A percentile compares a stretch with the other conserved stretches of the same genome.
phyloP scores from a whole-genome alignment of 306 rosid genomes.

The Ammopiptanthus mongolicus region DNA sequence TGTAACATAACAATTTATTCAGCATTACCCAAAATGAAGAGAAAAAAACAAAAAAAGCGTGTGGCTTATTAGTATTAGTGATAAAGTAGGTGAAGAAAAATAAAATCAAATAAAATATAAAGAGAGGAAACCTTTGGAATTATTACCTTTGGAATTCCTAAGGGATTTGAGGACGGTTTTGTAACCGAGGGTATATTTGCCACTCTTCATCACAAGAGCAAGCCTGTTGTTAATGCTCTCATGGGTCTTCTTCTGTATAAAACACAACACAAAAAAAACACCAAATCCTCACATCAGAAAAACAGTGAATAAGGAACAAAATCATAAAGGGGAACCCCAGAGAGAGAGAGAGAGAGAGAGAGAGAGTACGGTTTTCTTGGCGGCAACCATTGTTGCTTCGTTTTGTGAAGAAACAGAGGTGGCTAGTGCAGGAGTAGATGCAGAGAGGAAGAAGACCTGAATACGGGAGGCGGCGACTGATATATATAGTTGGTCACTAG shows the following conservation, averaged over 20 bases:
- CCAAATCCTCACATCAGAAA: neutral
- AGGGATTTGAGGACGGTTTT: slow-evolving; percentile 76
- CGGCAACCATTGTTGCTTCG: slow-evolving; percentile 45
- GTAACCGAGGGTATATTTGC: slow-evolving; percentile 69
- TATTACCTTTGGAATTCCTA: slow-evolving; percentile 63
- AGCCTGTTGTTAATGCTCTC: slow-evolving; percentile 88
- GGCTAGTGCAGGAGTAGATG: neutral
- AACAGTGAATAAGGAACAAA: neutral
- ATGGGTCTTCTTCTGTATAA: slow-evolving; percentile 70
- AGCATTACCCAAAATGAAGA: neutral
- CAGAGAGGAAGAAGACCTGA: neutral
- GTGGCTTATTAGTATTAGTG: neutral
- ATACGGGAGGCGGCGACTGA: neutral
- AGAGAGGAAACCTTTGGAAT: no score
- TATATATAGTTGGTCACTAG: neutral
- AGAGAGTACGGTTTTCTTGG: slow-evolving; percentile 50
- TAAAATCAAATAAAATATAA: neutral
- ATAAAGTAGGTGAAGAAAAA: neutral
- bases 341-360: neutral
- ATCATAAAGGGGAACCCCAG: neutral
- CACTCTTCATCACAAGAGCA: slow-evolving; percentile 91
- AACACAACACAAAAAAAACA: neutral
- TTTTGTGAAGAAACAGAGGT: neutral
- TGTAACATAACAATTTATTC: neutral
- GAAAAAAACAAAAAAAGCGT: neutral